Conservation (phyloP, 2,329 filamentous ascomycete genomes). For the Colletotrichum abscissum region DNA sequence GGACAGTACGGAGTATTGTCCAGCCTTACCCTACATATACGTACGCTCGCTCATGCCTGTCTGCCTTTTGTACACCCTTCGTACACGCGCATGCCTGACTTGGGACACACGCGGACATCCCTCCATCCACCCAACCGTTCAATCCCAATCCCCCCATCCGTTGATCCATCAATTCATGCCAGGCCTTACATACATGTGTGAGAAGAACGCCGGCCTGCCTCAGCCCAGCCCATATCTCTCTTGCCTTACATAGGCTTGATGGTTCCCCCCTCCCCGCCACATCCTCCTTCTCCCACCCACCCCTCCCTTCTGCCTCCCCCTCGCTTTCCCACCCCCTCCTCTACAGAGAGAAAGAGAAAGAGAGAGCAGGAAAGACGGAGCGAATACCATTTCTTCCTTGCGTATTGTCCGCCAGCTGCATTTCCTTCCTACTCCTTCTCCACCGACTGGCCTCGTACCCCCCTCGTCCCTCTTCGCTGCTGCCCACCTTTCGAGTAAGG, state of each 20-base stretch:
- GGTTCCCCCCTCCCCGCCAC: constrained; percentile 4
- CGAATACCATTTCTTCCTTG: constrained; percentile 5
- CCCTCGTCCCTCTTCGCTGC: constrained; percentile 45
- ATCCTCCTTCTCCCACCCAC: constrained; percentile 23
- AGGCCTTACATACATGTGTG: constrained; percentile 13
- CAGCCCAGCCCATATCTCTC: constrained; percentile 23
- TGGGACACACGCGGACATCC: constrained; percentile 7
- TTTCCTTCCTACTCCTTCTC: constrained; percentile 57
- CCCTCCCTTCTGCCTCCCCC: constrained; percentile 7
- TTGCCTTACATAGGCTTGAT: constrained; percentile 6
- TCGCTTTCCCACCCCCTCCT: constrained; percentile 25
- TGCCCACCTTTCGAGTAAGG: constrained; percentile 33
- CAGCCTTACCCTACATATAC: constrained; percentile 6
- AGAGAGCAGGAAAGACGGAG: background rate
- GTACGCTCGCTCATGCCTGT: background rate
- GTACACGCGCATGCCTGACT: constrained; percentile 2
- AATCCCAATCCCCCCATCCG: background rate
- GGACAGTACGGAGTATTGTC: background rate
- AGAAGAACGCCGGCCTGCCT: constrained; percentile 27
- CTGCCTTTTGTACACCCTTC: background rate
- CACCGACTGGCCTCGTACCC: constrained; percentile 52
- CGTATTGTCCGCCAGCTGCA: constrained; percentile 52
- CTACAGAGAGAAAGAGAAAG: constrained; percentile 1
- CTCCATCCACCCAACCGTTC: constrained; percentile 20
- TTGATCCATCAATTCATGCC: constrained; percentile 10